Conservation (phyloP, 768 basidiomycete genomes). For the Strobilomyces echinocephalus region DNA sequence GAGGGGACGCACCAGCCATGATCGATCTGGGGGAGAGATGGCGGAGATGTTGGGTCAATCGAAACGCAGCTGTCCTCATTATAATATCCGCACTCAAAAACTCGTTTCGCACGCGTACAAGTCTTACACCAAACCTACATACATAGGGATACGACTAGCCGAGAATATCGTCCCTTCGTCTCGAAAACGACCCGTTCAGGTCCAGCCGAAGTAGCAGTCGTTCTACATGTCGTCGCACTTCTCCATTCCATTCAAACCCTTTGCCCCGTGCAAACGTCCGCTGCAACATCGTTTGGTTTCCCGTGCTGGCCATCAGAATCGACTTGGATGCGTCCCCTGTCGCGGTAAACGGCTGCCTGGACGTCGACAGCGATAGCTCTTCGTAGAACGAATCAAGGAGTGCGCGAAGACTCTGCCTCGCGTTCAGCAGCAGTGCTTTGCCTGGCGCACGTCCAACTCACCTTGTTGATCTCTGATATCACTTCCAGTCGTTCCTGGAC, state of each 20-base stretch:
- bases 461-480: constrained; percentile 77
- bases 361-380: constrained; percentile 69
- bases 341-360: constrained; percentile 63
- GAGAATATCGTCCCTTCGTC: constrained; percentile 25
- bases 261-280: constrained; percentile 50
- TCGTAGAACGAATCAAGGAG: constrained; percentile 77
- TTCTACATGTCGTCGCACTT: constrained; percentile 77
- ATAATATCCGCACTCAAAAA: constrained; percentile 20
- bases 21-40: constrained; percentile 41
- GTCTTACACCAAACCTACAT: not conserved
- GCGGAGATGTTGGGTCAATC: constrained; percentile 39
- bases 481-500: constrained; percentile 64
- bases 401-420: constrained; percentile 57
- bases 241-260: constrained; percentile 54
- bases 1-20: constrained; percentile 37
- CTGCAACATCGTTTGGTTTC: constrained; percentile 42
- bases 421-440: not conserved
- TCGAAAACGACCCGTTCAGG: constrained; percentile 76
- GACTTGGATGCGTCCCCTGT: constrained; percentile 72
- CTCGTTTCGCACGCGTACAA: not conserved
- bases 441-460: constrained; percentile 22
- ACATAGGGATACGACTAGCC: not conserved
- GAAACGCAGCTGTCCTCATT: not conserved
- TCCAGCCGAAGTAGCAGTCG: constrained; percentile 77
- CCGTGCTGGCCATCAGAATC: constrained; percentile 52